Percentiles rank a stretch among this genome's conserved stretches.
Evolutionary conservation across 1,284 basidiomycete species (phyloP).

Genomic region (Naganishia cerealis): DNA sequence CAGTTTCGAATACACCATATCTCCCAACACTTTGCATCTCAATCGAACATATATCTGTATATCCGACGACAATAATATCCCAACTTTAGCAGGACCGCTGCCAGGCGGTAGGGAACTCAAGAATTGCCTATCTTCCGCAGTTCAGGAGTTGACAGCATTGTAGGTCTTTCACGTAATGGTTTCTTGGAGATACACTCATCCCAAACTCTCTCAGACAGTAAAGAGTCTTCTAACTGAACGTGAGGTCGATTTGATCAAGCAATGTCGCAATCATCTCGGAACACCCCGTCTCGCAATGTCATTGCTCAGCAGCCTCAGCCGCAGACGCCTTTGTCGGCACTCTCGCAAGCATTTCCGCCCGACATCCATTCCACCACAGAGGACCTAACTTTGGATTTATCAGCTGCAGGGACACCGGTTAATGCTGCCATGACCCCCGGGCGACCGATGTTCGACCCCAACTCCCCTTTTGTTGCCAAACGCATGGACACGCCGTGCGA

Average conservation of each 20-base stretch:
- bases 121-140: too few relatives aligned
- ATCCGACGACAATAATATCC: background rate
- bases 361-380: slow-evolving; percentile 11
- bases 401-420: slow-evolving; percentile 6
- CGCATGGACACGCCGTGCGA: slow-evolving; percentile 5
- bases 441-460: slow-evolving; percentile 30
- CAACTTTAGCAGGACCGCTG: background rate
- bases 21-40: background rate
- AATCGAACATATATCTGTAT: background rate
- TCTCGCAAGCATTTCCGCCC: slow-evolving; percentile 21
- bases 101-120: too few relatives aligned
- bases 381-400: slow-evolving; percentile 14
- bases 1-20: background rate
- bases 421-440: slow-evolving; percentile 20
- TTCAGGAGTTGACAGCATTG: too few relatives aligned
- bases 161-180: background rate
- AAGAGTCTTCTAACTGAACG: background rate
- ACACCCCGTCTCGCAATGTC: slow-evolving; percentile 1
- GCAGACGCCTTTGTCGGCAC: slow-evolving; percentile 14
- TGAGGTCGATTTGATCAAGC: too few relatives aligned
- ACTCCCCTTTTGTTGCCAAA: slow-evolving; percentile 32
- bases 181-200: background rate
- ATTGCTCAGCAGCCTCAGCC: slow-evolving; percentile 7
- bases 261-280: background rate
- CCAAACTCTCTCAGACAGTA: background rate